phyloP scores from a whole-genome alignment of 2,329 filamentous ascomycete genomes.

The Penicillium carneum region DNA sequence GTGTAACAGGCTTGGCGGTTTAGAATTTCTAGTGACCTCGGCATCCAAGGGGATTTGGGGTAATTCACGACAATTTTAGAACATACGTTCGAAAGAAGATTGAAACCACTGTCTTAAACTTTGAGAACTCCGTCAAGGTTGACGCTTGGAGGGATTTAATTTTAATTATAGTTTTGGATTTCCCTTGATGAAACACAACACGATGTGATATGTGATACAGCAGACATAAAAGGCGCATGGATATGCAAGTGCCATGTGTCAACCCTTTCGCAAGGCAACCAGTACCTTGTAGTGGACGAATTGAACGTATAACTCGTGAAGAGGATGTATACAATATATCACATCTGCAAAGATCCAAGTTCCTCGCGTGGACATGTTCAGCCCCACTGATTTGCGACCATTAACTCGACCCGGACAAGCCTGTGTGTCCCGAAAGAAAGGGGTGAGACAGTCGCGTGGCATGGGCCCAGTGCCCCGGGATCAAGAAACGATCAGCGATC shows the following conservation, averaged over 20 bases:
- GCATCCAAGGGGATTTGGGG: not conserved
- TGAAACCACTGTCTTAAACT: not conserved
- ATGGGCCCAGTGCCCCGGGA: constrained; percentile 20
- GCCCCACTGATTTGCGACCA: constrained; percentile 23
- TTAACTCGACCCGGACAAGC: constrained; percentile 3
- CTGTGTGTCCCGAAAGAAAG: constrained; percentile 12
- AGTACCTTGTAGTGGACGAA: not conserved
- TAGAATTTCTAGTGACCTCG: not conserved
- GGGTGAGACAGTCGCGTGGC: constrained; percentile 25
- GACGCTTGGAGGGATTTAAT: constrained; percentile 7
- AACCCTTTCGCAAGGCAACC: constrained; percentile 24
- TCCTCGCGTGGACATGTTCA: constrained; percentile 7
- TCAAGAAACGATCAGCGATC: constrained; percentile 22
- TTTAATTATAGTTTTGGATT: constrained; percentile 18
- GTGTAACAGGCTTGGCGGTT: constrained; percentile 9
- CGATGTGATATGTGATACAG: constrained; percentile 23
- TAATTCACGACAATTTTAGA: not conserved
- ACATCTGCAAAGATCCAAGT: constrained; percentile 9
- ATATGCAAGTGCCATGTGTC: constrained; percentile 38
- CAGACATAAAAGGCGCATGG: constrained; percentile 16
- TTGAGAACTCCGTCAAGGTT: not conserved
- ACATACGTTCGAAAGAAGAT: not conserved
- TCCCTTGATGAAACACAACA: constrained; percentile 9
- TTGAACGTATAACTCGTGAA: not conserved
- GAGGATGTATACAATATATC: not conserved